Conservation (phyloP, 768 basidiomycete genomes). For the Tremella fuciformis region DNA sequence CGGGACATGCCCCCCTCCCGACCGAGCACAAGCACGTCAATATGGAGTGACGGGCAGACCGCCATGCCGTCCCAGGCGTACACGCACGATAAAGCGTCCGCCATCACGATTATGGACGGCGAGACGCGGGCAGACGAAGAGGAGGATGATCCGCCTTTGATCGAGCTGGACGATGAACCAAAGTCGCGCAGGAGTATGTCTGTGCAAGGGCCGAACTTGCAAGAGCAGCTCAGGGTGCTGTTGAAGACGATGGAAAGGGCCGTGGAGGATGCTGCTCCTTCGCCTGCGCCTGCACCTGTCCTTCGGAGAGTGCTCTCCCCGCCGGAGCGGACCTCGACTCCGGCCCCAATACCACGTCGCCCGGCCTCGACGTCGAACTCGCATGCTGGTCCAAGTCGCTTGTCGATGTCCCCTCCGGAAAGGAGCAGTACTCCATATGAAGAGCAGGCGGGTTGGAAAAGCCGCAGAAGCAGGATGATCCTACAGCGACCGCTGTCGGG, state of each 20-base stretch:
- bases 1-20: conserved; percentile 1
- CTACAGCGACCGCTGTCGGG: not conserved
- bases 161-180: conserved; percentile 11
- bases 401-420: not conserved
- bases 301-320: not conserved
- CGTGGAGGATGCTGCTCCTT: conserved; percentile 11
- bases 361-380: not conserved
- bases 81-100: not conserved
- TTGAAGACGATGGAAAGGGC: conserved; percentile 27
- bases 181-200: conserved; percentile 4
- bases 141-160: conserved; percentile 9
- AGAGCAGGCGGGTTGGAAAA: not conserved
- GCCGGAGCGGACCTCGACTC: not conserved
- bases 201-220: conserved; percentile 12
- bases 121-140: conserved; percentile 7
- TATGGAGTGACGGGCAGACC: conserved; percentile 28
- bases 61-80: conserved; percentile 15
- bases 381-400: not conserved
- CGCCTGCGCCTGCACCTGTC: not conserved
- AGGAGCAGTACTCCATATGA: not conserved
- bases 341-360: not conserved
- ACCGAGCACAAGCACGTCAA: conserved; percentile 8
- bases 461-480: not conserved
- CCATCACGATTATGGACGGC: too few species aligned
- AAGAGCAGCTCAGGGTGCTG: conserved; percentile 23